These are phyloP conservation scores for Sugiyamaella neomexicana DNA, from an alignment of 1,139 yeast species.

Conservation along the genomic window DNA sequence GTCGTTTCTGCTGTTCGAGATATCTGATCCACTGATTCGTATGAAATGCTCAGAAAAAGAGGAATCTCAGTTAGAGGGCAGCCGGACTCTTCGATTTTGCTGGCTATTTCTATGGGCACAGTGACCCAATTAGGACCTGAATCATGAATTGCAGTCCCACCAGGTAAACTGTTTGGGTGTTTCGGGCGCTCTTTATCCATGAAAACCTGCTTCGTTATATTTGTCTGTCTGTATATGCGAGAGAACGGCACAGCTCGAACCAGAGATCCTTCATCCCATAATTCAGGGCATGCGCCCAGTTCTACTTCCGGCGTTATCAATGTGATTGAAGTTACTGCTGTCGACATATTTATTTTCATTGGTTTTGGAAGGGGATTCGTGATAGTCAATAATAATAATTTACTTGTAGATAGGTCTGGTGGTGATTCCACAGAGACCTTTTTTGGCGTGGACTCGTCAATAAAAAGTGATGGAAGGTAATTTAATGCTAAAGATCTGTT, in stretches of 20 bases:
- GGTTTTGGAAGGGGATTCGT: constrained; percentile 32
- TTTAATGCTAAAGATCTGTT: constrained; percentile 33
- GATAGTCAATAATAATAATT: constrained; percentile 25
- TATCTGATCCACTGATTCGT: not conserved
- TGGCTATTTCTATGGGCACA: constrained; percentile 25
- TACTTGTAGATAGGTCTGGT: not conserved
- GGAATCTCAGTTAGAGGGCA: constrained; percentile 25
- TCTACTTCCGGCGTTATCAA: constrained; percentile 31
- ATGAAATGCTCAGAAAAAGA: constrained; percentile 28
- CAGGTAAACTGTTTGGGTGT: not conserved
- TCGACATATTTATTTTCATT: constrained; percentile 33
- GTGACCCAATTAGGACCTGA: constrained; percentile 37
- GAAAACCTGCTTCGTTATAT: constrained; percentile 33
- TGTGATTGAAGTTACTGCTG: constrained; percentile 27
- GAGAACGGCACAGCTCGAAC: constrained; percentile 34
- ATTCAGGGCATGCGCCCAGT: constrained; percentile 33
- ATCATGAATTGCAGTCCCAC: constrained; percentile 22
- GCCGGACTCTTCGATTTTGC: constrained; percentile 8
- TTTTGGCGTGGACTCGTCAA: constrained; percentile 11
- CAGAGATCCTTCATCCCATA: constrained; percentile 35
- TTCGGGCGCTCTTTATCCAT: constrained; percentile 33
- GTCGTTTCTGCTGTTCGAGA: not conserved
- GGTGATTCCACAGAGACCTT: not conserved
- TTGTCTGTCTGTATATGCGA: constrained; percentile 34
- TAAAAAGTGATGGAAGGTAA: constrained; percentile 29